These are phyloP conservation scores for Leccinum sublutescens DNA, from an alignment of 768 basidiomycete genomes.

Conservation along the genomic window DNA sequence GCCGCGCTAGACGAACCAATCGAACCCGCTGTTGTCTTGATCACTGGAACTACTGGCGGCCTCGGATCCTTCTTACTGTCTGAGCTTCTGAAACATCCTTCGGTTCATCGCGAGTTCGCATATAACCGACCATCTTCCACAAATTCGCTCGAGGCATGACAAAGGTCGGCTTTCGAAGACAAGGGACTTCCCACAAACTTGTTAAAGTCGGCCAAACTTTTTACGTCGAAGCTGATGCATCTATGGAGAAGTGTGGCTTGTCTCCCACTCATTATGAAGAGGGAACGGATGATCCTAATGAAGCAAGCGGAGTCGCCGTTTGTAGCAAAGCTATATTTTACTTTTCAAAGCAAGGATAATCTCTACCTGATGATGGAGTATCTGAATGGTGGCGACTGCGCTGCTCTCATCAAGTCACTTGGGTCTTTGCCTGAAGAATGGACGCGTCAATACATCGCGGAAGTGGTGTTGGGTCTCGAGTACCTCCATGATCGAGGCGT, in stretches of 20 bases:
- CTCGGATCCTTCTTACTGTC: conserved; percentile 39
- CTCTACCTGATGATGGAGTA: conserved; percentile 99
- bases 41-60: conserved; percentile 42
- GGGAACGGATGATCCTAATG: conserved; percentile 99
- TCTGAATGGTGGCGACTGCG: conserved; percentile 96
- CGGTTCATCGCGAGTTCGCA: conserved; percentile 33
- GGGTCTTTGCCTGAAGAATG: conserved; percentile 94
- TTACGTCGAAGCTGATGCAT: conserved; percentile 35
- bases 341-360: conserved; percentile 99
- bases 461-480: conserved; percentile 92
- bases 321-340: conserved; percentile 96
- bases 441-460: conserved; percentile 95
- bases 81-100: conserved; percentile 21
- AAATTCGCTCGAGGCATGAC: conserved; percentile 23
- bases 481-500: conserved; percentile 95
- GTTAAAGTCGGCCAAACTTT: conserved; percentile 32
- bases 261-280: conserved; percentile 55
- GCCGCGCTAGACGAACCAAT: conserved; percentile 9
- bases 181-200: conserved; percentile 30
- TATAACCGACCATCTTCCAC: conserved; percentile 30
- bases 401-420: conserved; percentile 91
- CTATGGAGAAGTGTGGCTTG: conserved; percentile 32
- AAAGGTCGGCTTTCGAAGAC: conserved; percentile 28
- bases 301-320: conserved; percentile 98
- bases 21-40: conserved; percentile 29